Evolutionary conservation across 495 filamentous ascomycete genomes (phyloP), one percentile per base, ranked within the genome.

Genomic region (Penicillium simplicissimum): DNA sequence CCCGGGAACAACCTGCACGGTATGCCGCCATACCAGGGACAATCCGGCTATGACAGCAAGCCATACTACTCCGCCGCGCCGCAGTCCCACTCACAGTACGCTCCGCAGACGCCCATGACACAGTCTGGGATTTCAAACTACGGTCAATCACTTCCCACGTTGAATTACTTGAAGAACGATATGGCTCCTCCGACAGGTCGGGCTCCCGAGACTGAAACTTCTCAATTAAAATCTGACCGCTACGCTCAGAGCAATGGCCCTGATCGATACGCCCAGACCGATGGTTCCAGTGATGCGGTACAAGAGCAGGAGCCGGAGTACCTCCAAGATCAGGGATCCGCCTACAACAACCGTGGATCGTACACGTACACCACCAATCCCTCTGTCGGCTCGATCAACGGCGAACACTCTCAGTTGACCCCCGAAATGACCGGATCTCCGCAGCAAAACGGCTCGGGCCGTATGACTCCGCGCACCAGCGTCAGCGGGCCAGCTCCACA

Each of bases 401-500:
- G 84, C 49, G 95, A 96, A 34, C 90, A 93, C 70, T 72, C 89
- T 57, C 92, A 96, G 70, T 73, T 97, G 21, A 88, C 90, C 6
- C 86, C 93, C 3, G 93, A 97, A 59, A 88, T 97, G 79, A 89
- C 86, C 5, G 90, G 89, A 11, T 96, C 95, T 43, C 92, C 92
- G n/a, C 90, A 96, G 67, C 91, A 92, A 64, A 88, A 88, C 47
- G 90, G 86, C 10, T 96, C 93, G 19, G 93, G 91, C 38, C 85
- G 92, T 38, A 91, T 92, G 55, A 97, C 95, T 11, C 93, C 94
- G 14, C 85, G 95, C 55, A 95, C 90, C 0, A 80, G 85, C 23
- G 79, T 90, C 0, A 55, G 82, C 15, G 77, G 84, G 7, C 81
- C 87, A 21, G 81, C 88, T 23, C 78, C 84, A 7, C 92, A 95